phyloP scores from a whole-genome alignment of 2,329 filamentous ascomycete genomes.

The Acrocalymma vagum region DNA sequence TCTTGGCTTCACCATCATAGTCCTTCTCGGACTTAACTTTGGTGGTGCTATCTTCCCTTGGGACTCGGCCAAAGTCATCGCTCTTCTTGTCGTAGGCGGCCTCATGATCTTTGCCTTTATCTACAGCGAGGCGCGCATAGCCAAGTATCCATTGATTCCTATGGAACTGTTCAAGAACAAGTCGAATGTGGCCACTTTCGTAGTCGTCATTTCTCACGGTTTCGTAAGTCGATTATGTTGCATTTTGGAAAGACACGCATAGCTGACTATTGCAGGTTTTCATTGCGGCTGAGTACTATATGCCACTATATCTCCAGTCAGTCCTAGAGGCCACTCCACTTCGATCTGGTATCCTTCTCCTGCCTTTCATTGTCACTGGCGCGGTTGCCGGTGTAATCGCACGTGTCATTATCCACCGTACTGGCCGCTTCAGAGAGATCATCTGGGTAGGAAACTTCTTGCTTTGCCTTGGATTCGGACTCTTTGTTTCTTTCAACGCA shows the following conservation, averaged over 20 bases:
- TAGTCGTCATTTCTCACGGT: constrained; percentile 57
- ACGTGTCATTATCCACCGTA: constrained; percentile 58
- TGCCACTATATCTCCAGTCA: constrained; percentile 78
- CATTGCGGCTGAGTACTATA: constrained; percentile 71
- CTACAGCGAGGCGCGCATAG: constrained; percentile 69
- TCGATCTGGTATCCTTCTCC: constrained; percentile 67
- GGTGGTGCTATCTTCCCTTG: constrained; percentile 63
- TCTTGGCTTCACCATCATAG: constrained; percentile 59
- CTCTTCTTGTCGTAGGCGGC: constrained; percentile 61
- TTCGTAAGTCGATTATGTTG: constrained; percentile 51
- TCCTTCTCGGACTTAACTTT: constrained; percentile 63
- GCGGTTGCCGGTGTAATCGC: constrained; percentile 55
- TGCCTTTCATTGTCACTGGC: constrained; percentile 64
- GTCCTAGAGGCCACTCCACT: constrained; percentile 69
- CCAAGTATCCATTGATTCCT: constrained; percentile 74
- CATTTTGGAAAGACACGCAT: background rate
- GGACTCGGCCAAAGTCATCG: constrained; percentile 64
- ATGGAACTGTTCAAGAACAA: constrained; percentile 65
- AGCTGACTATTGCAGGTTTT: constrained; percentile 27
- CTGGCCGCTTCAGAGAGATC: constrained; percentile 51
- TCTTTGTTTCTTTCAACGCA: constrained; percentile 43
- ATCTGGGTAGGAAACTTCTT: constrained; percentile 45
- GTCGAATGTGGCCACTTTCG: constrained; percentile 67
- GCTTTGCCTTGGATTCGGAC: constrained; percentile 43
- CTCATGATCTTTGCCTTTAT: constrained; percentile 63